Base-by-base conservation (phyloP, 257 asterid genomes). In the Knoxia roxburghii region DNA sequence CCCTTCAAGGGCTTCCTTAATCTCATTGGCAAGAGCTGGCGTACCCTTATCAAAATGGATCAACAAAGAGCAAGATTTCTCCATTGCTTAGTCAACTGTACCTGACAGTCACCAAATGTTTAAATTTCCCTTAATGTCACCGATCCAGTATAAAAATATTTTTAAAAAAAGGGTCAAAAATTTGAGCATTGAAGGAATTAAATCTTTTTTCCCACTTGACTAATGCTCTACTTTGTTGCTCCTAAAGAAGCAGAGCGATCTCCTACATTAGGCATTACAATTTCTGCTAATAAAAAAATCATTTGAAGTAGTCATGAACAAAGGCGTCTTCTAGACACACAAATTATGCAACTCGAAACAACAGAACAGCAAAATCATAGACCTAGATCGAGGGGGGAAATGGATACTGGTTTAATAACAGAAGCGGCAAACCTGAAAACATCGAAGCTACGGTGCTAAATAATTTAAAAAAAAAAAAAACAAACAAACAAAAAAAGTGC, bases 1-100 rank as follows among this genome's bases (percentile, higher is more conserved):
- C 68, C 94, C 94, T 84, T 91, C 96, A 65, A 89, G 96, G 59
- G 98, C 91, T 71, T 91, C 96, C 85, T 87, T 91, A 78, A 91
- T 91, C 91, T 91, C 96, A 70, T 89, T 91, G 43, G 91, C 88
- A 55, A 91, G 84, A 58, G 98, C 98, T 6, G 96, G 86, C 4
- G 94, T 76, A 61, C 96, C 88, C 89, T 91, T 91, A 70, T 91
- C 98, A 65, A 88, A 91, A 82, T 91, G 95, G 49, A 87, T 84
- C 39, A 91, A 83, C 81, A 91, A 67, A 3, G 96, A 77, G 69
- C 96, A 89, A 1, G 98, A 85, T 73, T 91, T 91, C 89, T 91
- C 97, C 97, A 91, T 91, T 76, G 64, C 52, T 61, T 49, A 45
- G 82, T 69, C 50, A 68, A 50, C 69, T 65, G 58, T 24, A 59